Percentiles rank a stretch among this genome's conserved stretches.
These are phyloP conservation scores for Trametes pubescens DNA, from an alignment of 1,284 basidiomycete species.

Conservation along the genomic window DNA sequence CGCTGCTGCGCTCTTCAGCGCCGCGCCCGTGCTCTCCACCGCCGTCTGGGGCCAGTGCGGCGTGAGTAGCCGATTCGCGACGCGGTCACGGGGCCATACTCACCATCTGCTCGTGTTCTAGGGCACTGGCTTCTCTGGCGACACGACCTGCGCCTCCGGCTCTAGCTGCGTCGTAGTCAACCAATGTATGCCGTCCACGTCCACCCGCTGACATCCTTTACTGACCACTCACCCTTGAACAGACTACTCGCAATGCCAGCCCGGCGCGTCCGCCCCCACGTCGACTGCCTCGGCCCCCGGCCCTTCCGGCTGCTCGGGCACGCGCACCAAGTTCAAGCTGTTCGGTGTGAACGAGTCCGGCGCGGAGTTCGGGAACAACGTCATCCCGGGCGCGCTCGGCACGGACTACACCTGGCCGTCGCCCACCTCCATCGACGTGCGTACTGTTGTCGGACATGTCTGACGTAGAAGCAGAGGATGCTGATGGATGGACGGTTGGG, in stretches of 20 bases:
- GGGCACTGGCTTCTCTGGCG: slow-evolving; percentile 41
- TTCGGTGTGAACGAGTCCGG: slow-evolving; percentile 72
- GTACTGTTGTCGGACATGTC: slow-evolving; percentile 18
- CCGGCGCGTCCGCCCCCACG: slow-evolving; percentile 29
- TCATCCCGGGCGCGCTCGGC: slow-evolving; percentile 56
- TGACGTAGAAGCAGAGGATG: neutral
- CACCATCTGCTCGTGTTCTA: slow-evolving; percentile 1
- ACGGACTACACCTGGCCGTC: slow-evolving; percentile 60
- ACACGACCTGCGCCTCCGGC: slow-evolving; percentile 41
- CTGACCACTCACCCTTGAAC: neutral
- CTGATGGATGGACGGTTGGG: neutral
- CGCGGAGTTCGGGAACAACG: slow-evolving; percentile 60
- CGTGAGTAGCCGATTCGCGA: slow-evolving; percentile 28
- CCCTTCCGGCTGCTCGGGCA: slow-evolving; percentile 45
- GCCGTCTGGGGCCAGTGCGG: slow-evolving; percentile 45
- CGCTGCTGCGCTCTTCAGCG: slow-evolving; percentile 39
- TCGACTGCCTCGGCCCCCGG: slow-evolving; percentile 26
- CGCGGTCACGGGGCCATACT: neutral
- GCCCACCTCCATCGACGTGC: slow-evolving; percentile 53
- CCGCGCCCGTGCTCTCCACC: slow-evolving; percentile 38
- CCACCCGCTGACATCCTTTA: neutral
- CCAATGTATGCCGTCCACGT: slow-evolving; percentile 32
- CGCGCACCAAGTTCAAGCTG: slow-evolving; percentile 64
- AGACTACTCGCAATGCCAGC: slow-evolving; percentile 44
- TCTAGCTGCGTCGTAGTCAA: slow-evolving; percentile 38